A percentile compares a stretch with the other conserved stretches of the same genome.
These are phyloP conservation scores for Hansenula lynferdii DNA, from an alignment of 1,139 yeast species.

Conservation along the genomic window DNA sequence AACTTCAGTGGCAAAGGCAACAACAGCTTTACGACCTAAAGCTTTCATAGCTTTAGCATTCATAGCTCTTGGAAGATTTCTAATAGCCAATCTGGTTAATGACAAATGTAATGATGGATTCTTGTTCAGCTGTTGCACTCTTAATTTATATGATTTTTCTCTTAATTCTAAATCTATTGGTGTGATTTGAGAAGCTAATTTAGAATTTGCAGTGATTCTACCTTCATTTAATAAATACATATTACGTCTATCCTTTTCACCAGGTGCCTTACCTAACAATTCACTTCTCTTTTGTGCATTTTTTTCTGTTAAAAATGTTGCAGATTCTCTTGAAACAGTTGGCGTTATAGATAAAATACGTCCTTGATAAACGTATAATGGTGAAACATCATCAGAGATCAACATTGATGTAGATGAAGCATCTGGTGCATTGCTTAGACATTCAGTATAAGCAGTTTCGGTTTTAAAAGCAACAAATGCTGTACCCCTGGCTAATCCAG, in stretches of 20 bases:
- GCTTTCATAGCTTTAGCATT: slow-evolving; percentile 85
- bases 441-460: slow-evolving; percentile 57
- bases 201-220: slow-evolving; percentile 76
- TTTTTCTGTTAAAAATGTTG: slow-evolving; percentile 66
- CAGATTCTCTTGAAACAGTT: slow-evolving; percentile 87
- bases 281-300: slow-evolving; percentile 72
- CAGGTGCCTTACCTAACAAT: slow-evolving; percentile 73
- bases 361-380: slow-evolving; percentile 88
- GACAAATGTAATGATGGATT: slow-evolving; percentile 91
- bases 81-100: slow-evolving; percentile 86
- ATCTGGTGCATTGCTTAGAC: slow-evolving; percentile 76
- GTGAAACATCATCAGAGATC: slow-evolving; percentile 87
- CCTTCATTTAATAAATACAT: slow-evolving; percentile 90
- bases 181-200: slow-evolving; percentile 65
- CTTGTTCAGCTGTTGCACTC: slow-evolving; percentile 86
- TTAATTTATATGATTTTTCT: slow-evolving; percentile 78
- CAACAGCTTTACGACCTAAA: slow-evolving; percentile 90
- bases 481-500: slow-evolving; percentile 89
- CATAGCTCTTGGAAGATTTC: slow-evolving; percentile 93
- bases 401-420: slow-evolving; percentile 73
- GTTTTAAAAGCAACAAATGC: slow-evolving; percentile 86
- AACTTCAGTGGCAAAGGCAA: slow-evolving; percentile 92
- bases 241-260: slow-evolving; percentile 79
- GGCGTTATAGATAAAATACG: slow-evolving; percentile 79
- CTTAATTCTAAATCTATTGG: slow-evolving; percentile 80